These are phyloP conservation scores for Neurospora crassa DNA, from an alignment of 2,329 filamentous ascomycete species.

Conservation along the genomic window DNA sequence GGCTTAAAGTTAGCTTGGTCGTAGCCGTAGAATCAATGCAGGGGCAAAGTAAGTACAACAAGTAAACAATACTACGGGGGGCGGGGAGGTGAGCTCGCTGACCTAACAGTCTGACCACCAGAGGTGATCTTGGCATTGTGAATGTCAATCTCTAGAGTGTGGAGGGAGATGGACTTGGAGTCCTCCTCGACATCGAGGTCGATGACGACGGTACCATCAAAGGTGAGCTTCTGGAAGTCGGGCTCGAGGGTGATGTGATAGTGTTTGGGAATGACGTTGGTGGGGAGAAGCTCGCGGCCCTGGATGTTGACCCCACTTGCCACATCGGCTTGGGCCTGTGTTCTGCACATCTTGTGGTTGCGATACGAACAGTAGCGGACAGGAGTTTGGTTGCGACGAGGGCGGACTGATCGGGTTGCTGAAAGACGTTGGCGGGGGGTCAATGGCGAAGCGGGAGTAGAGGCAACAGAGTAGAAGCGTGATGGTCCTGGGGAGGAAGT, in stretches of 20 bases:
- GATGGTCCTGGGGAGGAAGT: not conserved
- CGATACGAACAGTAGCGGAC: conserved; percentile 63
- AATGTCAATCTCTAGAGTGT: conserved; percentile 80
- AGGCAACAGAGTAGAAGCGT: conserved; percentile 12
- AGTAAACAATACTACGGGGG: not conserved
- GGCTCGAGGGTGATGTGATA: conserved; percentile 90
- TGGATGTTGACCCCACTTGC: conserved; percentile 26
- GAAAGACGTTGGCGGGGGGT: conserved; percentile 6
- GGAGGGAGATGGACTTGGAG: conserved; percentile 75
- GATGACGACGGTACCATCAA: conserved; percentile 74
- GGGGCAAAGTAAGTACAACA: not conserved
- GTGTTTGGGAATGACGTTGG: conserved; percentile 84
- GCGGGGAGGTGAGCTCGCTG: conserved; percentile 11
- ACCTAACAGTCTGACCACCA: conserved; percentile 43
- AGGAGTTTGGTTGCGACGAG: conserved; percentile 11
- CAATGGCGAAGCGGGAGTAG: conserved; percentile 8
- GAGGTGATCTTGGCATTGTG: conserved; percentile 60
- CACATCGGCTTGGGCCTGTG: conserved; percentile 25
- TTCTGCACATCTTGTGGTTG: conserved; percentile 60
- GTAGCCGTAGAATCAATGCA: conserved; percentile 6
- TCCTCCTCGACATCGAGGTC: conserved; percentile 82
- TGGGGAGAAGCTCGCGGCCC: conserved; percentile 76
- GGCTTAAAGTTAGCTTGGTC: conserved; percentile 14
- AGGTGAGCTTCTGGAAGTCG: conserved; percentile 79
- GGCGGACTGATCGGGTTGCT: conserved; percentile 6